Percentiles rank a stretch among this genome's conserved stretches.
Evolutionary conservation across 768 basidiomycete species (phyloP).

Genomic region (Suillus spraguei): DNA sequence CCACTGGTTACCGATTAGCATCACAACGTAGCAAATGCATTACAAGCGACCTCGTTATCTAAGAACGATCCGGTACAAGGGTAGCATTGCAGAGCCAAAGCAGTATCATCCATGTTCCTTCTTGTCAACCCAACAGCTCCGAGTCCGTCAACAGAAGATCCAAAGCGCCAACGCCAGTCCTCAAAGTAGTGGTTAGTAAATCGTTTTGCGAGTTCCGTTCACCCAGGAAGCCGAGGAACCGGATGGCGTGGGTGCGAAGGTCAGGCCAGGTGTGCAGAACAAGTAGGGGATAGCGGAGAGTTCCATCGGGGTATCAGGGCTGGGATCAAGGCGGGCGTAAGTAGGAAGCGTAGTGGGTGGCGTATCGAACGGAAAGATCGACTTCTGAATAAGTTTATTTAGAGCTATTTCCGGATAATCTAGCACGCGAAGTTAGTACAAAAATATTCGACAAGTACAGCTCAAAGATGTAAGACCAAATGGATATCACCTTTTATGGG

Average conservation of each 20-base stretch:
- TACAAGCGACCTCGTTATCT: neutral
- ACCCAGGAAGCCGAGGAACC: neutral
- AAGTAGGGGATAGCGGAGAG: conserved; percentile 35
- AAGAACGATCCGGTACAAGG: neutral
- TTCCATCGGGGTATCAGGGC: conserved; percentile 19
- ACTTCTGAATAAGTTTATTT: neutral
- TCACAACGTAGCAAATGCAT: neutral
- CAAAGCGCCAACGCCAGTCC: neutral
- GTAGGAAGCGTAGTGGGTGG: neutral
- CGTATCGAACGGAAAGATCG: conserved; percentile 2
- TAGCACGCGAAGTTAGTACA: neutral
- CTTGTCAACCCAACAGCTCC: neutral
- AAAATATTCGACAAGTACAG: neutral
- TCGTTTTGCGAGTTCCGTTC: neutral
- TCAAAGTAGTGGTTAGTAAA: neutral
- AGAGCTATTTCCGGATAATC: neutral
- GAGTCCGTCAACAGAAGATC: neutral
- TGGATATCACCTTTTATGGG: conserved; percentile 22
- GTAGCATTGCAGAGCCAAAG: neutral
- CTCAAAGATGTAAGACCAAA: neutral
- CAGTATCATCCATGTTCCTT: neutral
- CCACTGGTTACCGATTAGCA: neutral
- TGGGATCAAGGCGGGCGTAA: conserved; percentile 17
- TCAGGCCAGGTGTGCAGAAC: conserved; percentile 23
- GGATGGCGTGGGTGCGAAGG: neutral